Conservation (phyloP, 208 protist species). For the Angomonas ambiguus region DNA sequence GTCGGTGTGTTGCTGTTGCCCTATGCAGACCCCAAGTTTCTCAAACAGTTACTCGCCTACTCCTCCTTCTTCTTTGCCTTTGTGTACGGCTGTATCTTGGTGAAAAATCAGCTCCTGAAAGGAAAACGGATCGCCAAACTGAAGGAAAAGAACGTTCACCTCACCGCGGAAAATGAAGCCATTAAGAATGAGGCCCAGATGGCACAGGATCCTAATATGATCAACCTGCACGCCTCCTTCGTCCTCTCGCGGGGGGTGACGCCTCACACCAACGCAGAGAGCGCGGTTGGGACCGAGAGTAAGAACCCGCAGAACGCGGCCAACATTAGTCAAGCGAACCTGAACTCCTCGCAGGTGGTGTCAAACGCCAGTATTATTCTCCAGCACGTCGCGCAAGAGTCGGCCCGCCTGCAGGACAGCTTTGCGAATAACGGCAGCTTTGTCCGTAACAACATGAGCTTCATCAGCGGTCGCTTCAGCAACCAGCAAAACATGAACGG, state of each 20-base stretch:
- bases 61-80: slow-evolving; percentile 39
- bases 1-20: slow-evolving; percentile 42
- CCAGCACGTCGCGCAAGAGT: slow-evolving; percentile 10
- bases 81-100: slow-evolving; percentile 33
- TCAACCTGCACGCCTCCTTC: slow-evolving; percentile 37
- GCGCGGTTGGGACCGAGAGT: not conserved
- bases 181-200: slow-evolving; percentile 34
- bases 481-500: slow-evolving; percentile 10
- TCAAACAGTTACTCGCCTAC: slow-evolving; percentile 39
- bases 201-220: slow-evolving; percentile 32
- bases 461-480: not conserved
- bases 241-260: not conserved
- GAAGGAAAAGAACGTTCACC: slow-evolving; percentile 28
- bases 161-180: slow-evolving; percentile 38
- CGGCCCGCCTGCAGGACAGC: not conserved
- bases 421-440: no score
- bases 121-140: slow-evolving; percentile 26
- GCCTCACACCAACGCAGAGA: no score
- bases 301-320: not conserved
- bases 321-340: not conserved
- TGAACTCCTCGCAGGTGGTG: slow-evolving; percentile 18
- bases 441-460: not conserved
- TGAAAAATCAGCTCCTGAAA: slow-evolving; percentile 30
- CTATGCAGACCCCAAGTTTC: slow-evolving; percentile 12
- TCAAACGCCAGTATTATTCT: slow-evolving; percentile 33